These are phyloP conservation scores for Zychaea mexicana DNA, from an alignment of 371 early-diverging fungal genomes.

Conservation along the genomic window DNA sequence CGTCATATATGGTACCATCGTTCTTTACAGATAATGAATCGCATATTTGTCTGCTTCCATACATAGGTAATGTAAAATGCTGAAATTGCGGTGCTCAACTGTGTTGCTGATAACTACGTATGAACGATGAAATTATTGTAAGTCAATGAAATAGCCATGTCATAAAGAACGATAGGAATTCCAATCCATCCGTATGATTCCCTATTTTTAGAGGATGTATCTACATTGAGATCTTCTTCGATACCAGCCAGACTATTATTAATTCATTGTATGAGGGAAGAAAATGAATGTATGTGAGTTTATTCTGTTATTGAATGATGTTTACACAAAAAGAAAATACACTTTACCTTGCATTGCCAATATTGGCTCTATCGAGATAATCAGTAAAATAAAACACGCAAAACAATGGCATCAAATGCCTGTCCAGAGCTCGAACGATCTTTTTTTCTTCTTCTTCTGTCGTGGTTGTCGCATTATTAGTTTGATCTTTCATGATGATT, in stretches of 20 bases:
- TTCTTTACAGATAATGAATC: too few species aligned
- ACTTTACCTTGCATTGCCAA: constrained; percentile 27
- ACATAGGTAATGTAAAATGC: constrained; percentile 48
- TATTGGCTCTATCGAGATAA: constrained; percentile 24
- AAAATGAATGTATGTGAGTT: background rate
- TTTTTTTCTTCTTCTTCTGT: constrained; percentile 9
- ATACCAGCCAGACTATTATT: constrained; percentile 20
- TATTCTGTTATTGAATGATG: background rate
- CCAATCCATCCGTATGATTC: too few species aligned
- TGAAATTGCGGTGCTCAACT: constrained; percentile 30
- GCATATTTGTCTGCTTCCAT: too few species aligned
- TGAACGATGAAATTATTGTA: too few species aligned
- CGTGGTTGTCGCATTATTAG: background rate
- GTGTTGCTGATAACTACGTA: constrained; percentile 23
- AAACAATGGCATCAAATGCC: constrained; percentile 12
- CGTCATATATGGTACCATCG: background rate
- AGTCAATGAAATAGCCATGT: too few species aligned
- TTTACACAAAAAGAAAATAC: background rate
- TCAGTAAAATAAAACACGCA: constrained; percentile 26
- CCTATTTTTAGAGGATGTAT: background rate
- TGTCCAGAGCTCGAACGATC: constrained; percentile 10
- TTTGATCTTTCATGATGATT: background rate
- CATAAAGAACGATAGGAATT: too few species aligned
- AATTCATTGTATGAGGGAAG: background rate
- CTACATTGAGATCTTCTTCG: constrained; percentile 21